Base-by-base conservation (phyloP, 2,329 filamentous ascomycete species). In the Fusarium sp. region DNA sequence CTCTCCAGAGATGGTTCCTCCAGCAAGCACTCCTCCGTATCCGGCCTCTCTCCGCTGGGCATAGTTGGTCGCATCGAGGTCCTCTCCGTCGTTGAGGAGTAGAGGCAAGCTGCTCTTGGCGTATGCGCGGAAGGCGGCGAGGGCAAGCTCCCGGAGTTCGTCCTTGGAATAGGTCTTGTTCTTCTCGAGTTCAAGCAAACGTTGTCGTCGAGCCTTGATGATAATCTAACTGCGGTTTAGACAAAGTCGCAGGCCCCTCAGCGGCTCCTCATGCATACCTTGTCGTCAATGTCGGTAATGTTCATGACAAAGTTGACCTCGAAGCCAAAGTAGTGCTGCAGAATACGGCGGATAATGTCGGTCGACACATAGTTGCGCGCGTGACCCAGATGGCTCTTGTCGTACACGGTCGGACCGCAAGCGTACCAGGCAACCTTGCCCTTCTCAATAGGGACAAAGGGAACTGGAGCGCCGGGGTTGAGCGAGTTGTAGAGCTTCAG, bases 241-340 rank as follows among this genome's bases (percentile, higher is more conserved):
- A 71, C 48, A 64, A 32, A 65, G 70, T 64, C 57, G 62, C 39
- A 68, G 39, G 37, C n/a, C 59, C 35, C 62, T 41, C 6, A 39
- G 41, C 34, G 43, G 37, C 6, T 35, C 27, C 25, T 37, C 30
- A 39, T 45, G 80, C 69, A 73, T 78, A 91, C 90, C 88, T 93
- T 93, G 83, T 94, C 92, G 77, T 95, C 93, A 43, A 96, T 89
- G 78, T 96, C 95, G 32, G 95, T 97, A 73, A 97, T 95, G 84
- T 97, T 97, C 92, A 97, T 97, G 75, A 97, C 94, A 84, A 97
- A 97, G 70, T 92, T 91, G 75, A 98, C 90, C 48, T 95, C 86
- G 82, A 93, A 97, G 71, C 91, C 90, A 82, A 97, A 97, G 84
- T 97, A 96, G 82, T 96, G 91, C 79, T 89, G 87, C 83, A 97